Evolutionary conservation across 805 yeast species (phyloP).

Genomic region (Tetrapisispora phaffii): DNA sequence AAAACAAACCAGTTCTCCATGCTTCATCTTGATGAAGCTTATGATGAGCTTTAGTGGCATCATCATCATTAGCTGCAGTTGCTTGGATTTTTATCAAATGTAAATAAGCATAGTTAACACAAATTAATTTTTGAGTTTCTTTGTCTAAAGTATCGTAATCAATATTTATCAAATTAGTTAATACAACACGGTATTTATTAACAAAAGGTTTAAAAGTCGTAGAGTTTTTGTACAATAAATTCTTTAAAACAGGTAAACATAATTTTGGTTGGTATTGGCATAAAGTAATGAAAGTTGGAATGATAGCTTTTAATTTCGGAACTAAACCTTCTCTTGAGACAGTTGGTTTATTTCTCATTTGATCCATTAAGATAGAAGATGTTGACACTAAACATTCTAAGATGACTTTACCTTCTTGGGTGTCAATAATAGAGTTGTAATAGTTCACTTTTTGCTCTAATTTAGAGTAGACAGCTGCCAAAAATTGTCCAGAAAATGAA

Average conservation of each 20-base stretch:
- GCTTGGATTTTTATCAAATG: constrained; percentile 49
- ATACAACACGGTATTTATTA: constrained; percentile 44
- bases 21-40: constrained; percentile 32
- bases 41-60: constrained; percentile 24
- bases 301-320: constrained; percentile 60
- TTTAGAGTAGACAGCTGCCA: constrained; percentile 20
- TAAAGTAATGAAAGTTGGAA: constrained; percentile 41
- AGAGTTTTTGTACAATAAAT: constrained; percentile 46
- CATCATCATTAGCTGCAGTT: constrained; percentile 28
- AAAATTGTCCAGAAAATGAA: constrained; percentile 24
- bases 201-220: constrained; percentile 78
- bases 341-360: constrained; percentile 70
- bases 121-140: constrained; percentile 33
- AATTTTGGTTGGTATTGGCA: constrained; percentile 32
- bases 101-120: constrained; percentile 44
- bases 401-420: constrained; percentile 16
- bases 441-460: constrained; percentile 22
- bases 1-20: constrained; percentile 40
- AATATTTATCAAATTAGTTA: constrained; percentile 30
- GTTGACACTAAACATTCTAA: constrained; percentile 26
- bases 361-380: constrained; percentile 25
- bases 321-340: constrained; percentile 75
- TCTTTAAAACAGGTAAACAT: constrained; percentile 34
- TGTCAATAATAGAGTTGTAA: constrained; percentile 12
- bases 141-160: constrained; percentile 34